phyloP scores from a whole-genome alignment of 2,329 filamentous ascomycete species.

The Raffaelea ambrosiae region DNA sequence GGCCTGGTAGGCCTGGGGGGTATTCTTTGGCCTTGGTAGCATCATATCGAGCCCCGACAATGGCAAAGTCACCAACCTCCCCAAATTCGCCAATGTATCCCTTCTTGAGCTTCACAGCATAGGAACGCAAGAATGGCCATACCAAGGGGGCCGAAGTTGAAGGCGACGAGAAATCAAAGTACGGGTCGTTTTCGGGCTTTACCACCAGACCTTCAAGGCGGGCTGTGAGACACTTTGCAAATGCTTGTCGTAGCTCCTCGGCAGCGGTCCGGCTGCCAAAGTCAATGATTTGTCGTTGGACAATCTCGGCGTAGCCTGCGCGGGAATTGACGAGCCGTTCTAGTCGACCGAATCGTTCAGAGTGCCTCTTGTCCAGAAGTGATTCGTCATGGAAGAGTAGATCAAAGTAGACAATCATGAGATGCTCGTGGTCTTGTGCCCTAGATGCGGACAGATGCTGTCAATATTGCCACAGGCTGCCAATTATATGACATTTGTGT shows the following conservation, averaged over 20 bases:
- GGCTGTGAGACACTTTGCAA: conserved; percentile 57
- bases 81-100: conserved; percentile 73
- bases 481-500: neutral
- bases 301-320: conserved; percentile 57
- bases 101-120: conserved; percentile 78
- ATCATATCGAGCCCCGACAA: conserved; percentile 68
- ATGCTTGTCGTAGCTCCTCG: conserved; percentile 50
- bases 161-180: conserved; percentile 48
- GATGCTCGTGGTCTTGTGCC: conserved; percentile 39
- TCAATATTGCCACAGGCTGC: no score
- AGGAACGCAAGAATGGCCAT: conserved; percentile 14
- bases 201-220: conserved; percentile 73
- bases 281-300: conserved; percentile 58
- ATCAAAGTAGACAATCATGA: conserved; percentile 57
- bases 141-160: neutral
- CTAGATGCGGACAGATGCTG: conserved; percentile 23
- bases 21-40: conserved; percentile 50
- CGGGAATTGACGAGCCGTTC: conserved; percentile 41
- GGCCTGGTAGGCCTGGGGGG: conserved; percentile 30
- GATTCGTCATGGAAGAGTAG: conserved; percentile 45
- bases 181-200: conserved; percentile 70
- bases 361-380: conserved; percentile 42
- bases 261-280: conserved; percentile 47
- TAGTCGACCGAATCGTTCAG: conserved; percentile 52
- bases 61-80: conserved; percentile 74